A percentile compares a stretch with the other conserved stretches of the same genome.
phyloP scores from a whole-genome alignment of 2,329 filamentous ascomycete genomes.

The Aspergillus uvarum region DNA sequence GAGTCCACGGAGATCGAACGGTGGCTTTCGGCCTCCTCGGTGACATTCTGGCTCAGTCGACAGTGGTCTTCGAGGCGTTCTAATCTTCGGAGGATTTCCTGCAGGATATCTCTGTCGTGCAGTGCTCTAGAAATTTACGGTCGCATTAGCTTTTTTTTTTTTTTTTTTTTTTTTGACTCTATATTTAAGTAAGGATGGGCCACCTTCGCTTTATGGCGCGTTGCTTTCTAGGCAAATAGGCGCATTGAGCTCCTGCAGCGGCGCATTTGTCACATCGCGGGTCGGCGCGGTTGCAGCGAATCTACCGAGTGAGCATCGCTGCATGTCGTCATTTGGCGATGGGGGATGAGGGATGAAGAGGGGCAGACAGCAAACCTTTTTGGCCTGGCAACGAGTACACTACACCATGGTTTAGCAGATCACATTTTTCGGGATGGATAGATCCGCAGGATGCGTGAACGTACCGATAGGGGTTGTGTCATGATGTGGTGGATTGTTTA shows the following conservation, averaged over 20 bases:
- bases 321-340: no score
- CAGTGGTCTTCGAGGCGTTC: constrained; percentile 20
- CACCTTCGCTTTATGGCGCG: constrained; percentile 14
- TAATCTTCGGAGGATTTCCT: constrained; percentile 13
- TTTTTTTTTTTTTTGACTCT: no score
- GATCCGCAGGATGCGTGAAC: neutral
- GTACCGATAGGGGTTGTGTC: constrained; percentile 12
- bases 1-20: constrained; percentile 4
- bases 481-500: neutral
- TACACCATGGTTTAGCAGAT: neutral
- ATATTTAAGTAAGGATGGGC: neutral
- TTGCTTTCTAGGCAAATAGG: constrained; percentile 18
- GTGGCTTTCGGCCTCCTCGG: neutral
- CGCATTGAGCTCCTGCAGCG: constrained; percentile 12
- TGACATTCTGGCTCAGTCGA: neutral
- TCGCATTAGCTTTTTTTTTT: neutral
- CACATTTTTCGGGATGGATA: neutral
- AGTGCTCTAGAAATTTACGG: neutral
- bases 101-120: constrained; percentile 11
- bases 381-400: constrained; percentile 21
- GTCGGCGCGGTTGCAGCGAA: constrained; percentile 20
- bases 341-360: no score
- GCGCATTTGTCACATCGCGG: constrained; percentile 23
- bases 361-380: constrained; percentile 11
- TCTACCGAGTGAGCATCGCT: constrained; percentile 9